Base-by-base conservation (phyloP, 768 basidiomycete species). In the Tulasnella sp. region DNA sequence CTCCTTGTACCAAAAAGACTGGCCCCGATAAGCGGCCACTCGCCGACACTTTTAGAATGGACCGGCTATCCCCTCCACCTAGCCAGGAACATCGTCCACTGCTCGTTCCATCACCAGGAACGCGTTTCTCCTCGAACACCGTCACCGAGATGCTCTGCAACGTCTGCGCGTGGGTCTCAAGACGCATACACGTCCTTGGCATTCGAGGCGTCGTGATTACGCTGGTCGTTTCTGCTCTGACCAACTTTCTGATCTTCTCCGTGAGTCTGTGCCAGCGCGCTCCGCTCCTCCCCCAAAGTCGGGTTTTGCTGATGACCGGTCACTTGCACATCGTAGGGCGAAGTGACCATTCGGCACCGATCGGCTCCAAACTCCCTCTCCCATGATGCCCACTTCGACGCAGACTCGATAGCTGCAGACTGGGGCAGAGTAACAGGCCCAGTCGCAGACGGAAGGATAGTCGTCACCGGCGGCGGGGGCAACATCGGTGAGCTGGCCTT, bases 381-480 rank as follows among this genome's bases (percentile, higher is more conserved):
- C 5, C 74, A 24, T 6, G 22, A 60, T 6, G 22, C 54, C 12
- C 42, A 50, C 12, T 28, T 54, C 76, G n/a, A 41, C 14, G 16
- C 46, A 60, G 28, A 54, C 54, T 64, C 31, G 6, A 14, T 50
- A 42, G 5, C n/a, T 28, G 76, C 46, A 12, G 50, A 77, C 48
- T 34, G 64, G 46, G 69, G 46, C n/a, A 28, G 78, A 82, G 79
- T 40, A 80, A 77, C 80, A 82, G 42, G 74, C 40, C 40, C 41
- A 50, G 74, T 83, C n/a, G 76, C 77, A 72, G 78, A 16, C 64
- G 83, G 82, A 22, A 72, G 83, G 60, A 75, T 83, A 14, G 44
- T 83, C 18, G 78, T 83, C 64, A 82, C 83, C 6, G 83, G 83
- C 5, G 83, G 83, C 0, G 83, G 83, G 16, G 83, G 83, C 18